Percentiles rank a stretch among this genome's conserved stretches.
Evolutionary conservation across 495 filamentous ascomycete genomes (phyloP).

Genomic region (Friedmanniomyces endolithicus): DNA sequence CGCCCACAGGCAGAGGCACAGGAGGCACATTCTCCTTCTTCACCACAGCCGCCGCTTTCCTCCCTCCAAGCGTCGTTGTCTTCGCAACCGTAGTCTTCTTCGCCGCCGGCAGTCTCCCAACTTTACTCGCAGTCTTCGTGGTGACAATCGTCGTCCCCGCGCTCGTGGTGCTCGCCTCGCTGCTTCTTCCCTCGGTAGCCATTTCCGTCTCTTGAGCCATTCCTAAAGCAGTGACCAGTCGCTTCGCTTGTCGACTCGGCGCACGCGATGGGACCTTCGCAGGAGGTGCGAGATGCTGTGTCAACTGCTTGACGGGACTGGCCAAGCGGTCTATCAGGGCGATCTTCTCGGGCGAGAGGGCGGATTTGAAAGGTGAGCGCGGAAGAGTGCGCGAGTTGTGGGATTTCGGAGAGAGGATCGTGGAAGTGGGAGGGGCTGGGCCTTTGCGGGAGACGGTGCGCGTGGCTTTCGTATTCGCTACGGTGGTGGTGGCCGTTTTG

Average conservation of each 20-base stretch:
- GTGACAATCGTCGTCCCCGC: slow-evolving; percentile 23
- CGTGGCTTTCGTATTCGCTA: slow-evolving; percentile 28
- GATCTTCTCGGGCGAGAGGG: slow-evolving; percentile 35
- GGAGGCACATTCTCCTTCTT: slow-evolving; percentile 13
- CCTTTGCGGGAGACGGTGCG: slow-evolving; percentile 40
- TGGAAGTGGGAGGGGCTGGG: slow-evolving; percentile 29
- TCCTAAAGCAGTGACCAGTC: not conserved
- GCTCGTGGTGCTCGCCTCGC: slow-evolving; percentile 19
- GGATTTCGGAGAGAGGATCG: slow-evolving; percentile 68
- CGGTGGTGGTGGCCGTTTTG: slow-evolving; percentile 26
- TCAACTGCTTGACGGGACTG: slow-evolving; percentile 29
- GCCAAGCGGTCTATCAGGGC: slow-evolving; percentile 37
- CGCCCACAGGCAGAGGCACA: slow-evolving; percentile 2
- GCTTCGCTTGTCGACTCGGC: slow-evolving; percentile 9
- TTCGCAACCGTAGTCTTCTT: slow-evolving; percentile 5
- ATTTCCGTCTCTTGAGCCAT: slow-evolving; percentile 1
- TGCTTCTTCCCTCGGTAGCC: slow-evolving; percentile 9
- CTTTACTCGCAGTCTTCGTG: not conserved
- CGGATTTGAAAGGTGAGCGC: slow-evolving; percentile 42
- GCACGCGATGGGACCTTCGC: slow-evolving; percentile 9
- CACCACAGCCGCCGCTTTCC: slow-evolving; percentile 3
- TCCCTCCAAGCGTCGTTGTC: not conserved
- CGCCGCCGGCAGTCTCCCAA: not conserved
- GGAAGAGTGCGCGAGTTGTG: slow-evolving; percentile 61
- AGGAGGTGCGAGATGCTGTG: not conserved